Conservation (phyloP, 306 rosid species). For the Casuarina glauca region DNA sequence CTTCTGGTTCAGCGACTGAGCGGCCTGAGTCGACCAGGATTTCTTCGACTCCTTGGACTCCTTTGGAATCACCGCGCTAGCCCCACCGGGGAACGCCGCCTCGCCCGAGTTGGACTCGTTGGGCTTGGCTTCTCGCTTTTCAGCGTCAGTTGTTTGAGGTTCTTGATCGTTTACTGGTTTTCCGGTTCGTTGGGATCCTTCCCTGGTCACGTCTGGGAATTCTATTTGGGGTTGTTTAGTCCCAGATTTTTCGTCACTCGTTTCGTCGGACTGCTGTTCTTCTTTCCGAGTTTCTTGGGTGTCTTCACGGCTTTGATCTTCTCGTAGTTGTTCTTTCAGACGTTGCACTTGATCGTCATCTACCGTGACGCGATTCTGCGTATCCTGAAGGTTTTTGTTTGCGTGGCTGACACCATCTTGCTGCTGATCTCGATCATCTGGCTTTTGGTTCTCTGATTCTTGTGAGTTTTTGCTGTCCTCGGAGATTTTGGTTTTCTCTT, state of each 20-base stretch:
- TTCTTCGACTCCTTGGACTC: constrained; percentile 62
- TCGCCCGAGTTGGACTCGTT: constrained; percentile 31
- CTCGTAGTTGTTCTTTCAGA: not conserved
- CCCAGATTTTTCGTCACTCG: constrained; percentile 44
- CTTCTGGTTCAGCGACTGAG: constrained; percentile 66
- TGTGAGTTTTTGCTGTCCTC: constrained; percentile 4
- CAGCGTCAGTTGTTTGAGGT: constrained; percentile 7
- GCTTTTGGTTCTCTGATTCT: constrained; percentile 21
- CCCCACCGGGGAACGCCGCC: constrained; percentile 24
- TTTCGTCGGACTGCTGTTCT: constrained; percentile 29
- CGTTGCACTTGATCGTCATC: constrained; percentile 13
- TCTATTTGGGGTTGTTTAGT: constrained; percentile 21
- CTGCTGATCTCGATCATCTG: constrained; percentile 29
- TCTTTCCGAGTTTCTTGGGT: constrained; percentile 21
- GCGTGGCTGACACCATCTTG: constrained; percentile 1
- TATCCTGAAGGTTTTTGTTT: constrained; percentile 21
- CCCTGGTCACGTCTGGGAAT: constrained; percentile 15
- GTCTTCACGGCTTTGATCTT: constrained; percentile 13
- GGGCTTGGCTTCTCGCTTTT: constrained; percentile 17
- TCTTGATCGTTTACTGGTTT: constrained; percentile 10
- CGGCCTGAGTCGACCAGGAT: constrained; percentile 72
- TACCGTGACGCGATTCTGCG: not conserved
- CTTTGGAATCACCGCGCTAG: constrained; percentile 40
- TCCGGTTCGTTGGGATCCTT: constrained; percentile 13
- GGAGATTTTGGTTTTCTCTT: constrained; percentile 11